Evolutionary conservation across 2,329 filamentous ascomycete genomes (phyloP), one percentile per base, ranked within the genome.

Genomic region (Alternaria brassicae): DNA sequence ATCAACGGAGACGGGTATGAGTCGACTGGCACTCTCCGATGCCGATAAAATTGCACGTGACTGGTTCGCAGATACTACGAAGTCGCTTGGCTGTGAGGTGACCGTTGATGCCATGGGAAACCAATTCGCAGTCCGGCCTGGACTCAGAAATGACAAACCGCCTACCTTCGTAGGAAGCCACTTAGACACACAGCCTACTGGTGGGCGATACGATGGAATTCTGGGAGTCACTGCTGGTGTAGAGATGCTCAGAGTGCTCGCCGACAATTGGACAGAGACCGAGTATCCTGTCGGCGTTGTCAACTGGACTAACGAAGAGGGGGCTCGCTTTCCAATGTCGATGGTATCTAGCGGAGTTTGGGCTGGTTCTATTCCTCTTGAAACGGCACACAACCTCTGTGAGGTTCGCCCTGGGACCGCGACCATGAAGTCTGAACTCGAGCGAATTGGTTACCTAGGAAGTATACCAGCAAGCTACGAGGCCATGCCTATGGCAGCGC

Each of bases 251-350:
- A 85, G 83, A 59, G 84, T 87, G 0, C 79, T 96, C 42, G 82
- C 88, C 5, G 91, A 93, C 17, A 85, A 88, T 61, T 81, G 85
- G 21, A 81, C 90, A 2, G 84, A 90, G 70, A 93, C 91, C 0
- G 84, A 89, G 42, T 90, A 86, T 37, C 88, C 89, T 1, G 83
- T 93, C 0, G 91, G 90, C 1, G 86, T 93, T 1, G 86, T 93
- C 2, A 92, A 93, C 70, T 92, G 89, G 89, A 93, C 89, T 2
- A 91, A 91, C 71, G 91, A 95, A 79, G 92, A 95, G 79, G 91
- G 91, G 3, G 91, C 91, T 1, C 85, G 91, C 0, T 94, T 94
- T 63, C 90, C 91, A 0, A 87, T 88, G 53, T 90, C 87, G 28
- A 93, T 92, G 87, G 80, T 90, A 25, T 82, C 88, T 0, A 92